Percentiles rank a stretch among this genome's conserved stretches.
phyloP scores from a whole-genome alignment of 2,329 filamentous ascomycete species.

The Xylaria arbuscula region DNA sequence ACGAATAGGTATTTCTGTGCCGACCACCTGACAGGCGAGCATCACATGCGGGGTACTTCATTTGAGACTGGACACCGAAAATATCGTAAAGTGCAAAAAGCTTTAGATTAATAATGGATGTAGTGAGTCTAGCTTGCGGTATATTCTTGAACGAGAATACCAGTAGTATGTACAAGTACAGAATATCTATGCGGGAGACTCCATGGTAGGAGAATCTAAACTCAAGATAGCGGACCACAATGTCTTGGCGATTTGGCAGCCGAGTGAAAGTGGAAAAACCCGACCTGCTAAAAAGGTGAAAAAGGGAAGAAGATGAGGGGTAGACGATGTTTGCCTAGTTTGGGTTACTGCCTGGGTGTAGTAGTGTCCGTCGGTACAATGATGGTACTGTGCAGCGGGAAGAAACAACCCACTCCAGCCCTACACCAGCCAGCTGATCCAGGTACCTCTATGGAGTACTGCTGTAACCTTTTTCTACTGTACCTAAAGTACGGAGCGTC shows the following conservation, averaged over 20 bases:
- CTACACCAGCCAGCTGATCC: conserved; percentile 6
- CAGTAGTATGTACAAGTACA: background rate
- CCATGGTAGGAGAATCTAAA: conserved; percentile 7
- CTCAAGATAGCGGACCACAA: conserved; percentile 3
- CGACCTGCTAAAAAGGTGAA: conserved; percentile 8
- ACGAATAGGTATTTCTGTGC: background rate
- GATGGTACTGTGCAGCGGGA: background rate
- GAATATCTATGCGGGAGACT: background rate
- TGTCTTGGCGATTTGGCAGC: conserved; percentile 9
- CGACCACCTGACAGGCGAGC: background rate
- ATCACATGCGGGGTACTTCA: conserved; percentile 20
- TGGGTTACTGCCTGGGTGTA: background rate
- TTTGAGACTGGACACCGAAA: background rate
- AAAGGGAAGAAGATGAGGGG: background rate
- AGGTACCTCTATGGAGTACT: background rate
- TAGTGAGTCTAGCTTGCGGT: background rate
- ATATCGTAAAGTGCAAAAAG: conserved; percentile 22
- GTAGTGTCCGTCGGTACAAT: background rate
- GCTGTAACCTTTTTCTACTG: background rate
- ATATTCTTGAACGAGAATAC: background rate
- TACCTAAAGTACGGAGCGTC: too few species aligned
- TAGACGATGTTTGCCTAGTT: conserved; percentile 30
- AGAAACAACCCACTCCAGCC: conserved; percentile 31
- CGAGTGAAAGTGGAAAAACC: conserved; percentile 37
- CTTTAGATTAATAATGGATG: conserved; percentile 8